Evolutionary conservation across 768 basidiomycete species (phyloP), one percentile per base, ranked within the genome.

Genomic region (Xerocomus brunneocitrinus): DNA sequence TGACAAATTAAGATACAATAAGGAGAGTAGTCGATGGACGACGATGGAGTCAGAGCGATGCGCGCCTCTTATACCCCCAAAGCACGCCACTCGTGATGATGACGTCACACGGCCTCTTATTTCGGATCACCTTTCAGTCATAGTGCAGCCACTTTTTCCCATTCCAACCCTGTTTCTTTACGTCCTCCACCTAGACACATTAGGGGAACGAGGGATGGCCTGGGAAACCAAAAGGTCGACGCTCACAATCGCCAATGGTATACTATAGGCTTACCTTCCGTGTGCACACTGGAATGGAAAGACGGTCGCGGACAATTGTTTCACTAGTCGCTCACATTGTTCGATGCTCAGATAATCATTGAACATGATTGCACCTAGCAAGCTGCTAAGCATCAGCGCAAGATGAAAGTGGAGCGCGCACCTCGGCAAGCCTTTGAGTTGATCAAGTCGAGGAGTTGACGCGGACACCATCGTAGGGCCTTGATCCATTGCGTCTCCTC

Each of bases 281-380:
- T 99, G 97, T 31, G 97, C 97, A 71, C 97, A 99, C 66, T 91
- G 91, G 70, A 97, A 98, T 2, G 95, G 95, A 62, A 91, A 87
- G 4, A 78, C 76, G 3, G 92, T 91, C 56, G 78, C 67, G 8
- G 85, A 77, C 28, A 99, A 76, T 58, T 83, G 78, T 6, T 64
- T 61, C 42, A 98, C 76, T 39, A 99, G 78, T 44, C 76, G 72
- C 59, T 78, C 67, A 67, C 91, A 91, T 64, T 97, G 91, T 34
- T 76, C 75, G 7, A 72, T 50, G 13, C 75, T 81, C 46, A 99
- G 74, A 0, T 75, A 54, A 66, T 98, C 95, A 60, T 95, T 95
- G 76, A 97, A 97, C 93, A 98, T 97, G 69, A 97, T 90, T 3
- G 95, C 95, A 49, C 95, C 94, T 97, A 66, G 34, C 22, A 47